Percentiles rank a stretch among this genome's conserved stretches.
Conservation (phyloP, 768 basidiomycete species). For the Lactarius deliciosus region DNA sequence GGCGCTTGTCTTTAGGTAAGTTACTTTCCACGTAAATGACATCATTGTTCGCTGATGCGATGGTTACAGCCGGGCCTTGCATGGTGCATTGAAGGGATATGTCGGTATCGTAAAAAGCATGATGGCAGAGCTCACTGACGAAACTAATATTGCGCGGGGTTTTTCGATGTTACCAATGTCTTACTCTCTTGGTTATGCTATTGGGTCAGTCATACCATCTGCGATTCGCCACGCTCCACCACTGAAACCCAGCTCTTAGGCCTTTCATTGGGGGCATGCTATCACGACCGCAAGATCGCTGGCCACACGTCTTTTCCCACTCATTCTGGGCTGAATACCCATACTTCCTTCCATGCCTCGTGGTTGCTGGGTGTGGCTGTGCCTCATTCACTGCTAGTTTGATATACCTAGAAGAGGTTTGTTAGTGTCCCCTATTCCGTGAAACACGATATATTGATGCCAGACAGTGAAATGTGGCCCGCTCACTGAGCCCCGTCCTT, state of each 20-base stretch:
- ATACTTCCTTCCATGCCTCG: constrained; percentile 31
- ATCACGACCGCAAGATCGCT: constrained; percentile 30
- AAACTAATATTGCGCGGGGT: not conserved
- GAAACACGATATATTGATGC: not conserved
- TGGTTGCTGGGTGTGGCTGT: not conserved
- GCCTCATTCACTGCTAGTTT: not conserved
- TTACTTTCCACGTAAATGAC: not conserved
- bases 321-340: constrained; percentile 31
- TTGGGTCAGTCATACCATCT: not conserved
- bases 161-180: not conserved
- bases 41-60: not conserved
- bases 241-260: no score
- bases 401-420: constrained; percentile 9
- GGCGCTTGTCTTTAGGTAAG: not conserved
- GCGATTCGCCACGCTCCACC: not conserved
- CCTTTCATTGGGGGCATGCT: constrained; percentile 24
- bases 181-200: not conserved
- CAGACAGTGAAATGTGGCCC: not conserved
- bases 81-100: not conserved
- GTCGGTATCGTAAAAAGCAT: not conserved
- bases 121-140: not conserved
- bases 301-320: constrained; percentile 25
- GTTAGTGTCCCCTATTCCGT: not conserved
- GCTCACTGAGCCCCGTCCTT: not conserved
- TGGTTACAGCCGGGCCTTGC: not conserved